A percentile compares a stretch with the other conserved stretches of the same genome.
phyloP scores from a whole-genome alignment of 352 stramenopile genomes.

The Pythium grandisporangium region DNA sequence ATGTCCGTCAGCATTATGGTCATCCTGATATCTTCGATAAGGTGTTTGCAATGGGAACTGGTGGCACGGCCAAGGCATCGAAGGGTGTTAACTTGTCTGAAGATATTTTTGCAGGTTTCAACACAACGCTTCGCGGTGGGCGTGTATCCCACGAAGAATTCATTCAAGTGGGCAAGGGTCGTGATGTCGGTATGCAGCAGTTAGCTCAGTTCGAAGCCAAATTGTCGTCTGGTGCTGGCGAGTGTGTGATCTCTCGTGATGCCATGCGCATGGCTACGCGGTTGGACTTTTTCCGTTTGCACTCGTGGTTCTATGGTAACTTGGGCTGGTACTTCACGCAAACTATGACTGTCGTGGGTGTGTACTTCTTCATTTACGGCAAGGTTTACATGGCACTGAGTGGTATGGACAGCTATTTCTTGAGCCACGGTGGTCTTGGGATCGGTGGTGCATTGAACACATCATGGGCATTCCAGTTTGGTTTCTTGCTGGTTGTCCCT shows the following conservation, averaged over 20 bases:
- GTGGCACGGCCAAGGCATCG: conserved; percentile 73
- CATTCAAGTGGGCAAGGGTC: conserved; percentile 92
- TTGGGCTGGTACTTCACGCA: conserved; percentile 98
- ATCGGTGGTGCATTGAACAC: conserved; percentile 94
- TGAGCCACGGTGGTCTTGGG: conserved; percentile 89
- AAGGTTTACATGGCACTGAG: conserved; percentile 94
- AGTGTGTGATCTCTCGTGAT: conserved; percentile 96
- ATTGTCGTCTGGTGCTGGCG: conserved; percentile 92
- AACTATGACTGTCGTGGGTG: conserved; percentile 94
- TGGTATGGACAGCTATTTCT: conserved; percentile 87
- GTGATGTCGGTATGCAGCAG: conserved; percentile 98
- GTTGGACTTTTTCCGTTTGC: conserved; percentile 95
- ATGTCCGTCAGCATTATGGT: conserved; percentile 80
- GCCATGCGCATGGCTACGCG: conserved; percentile 92
- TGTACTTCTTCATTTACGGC: conserved; percentile 98
- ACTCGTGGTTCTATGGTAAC: conserved; percentile 98
- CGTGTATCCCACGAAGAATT: conserved; percentile 76
- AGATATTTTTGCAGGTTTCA: conserved; percentile 87
- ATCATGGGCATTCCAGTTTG: conserved; percentile 94
- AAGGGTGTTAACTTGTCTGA: conserved; percentile 82
- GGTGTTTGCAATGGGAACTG: conserved; percentile 71
- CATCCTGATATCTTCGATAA: conserved; percentile 88
- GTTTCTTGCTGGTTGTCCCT: conserved; percentile 95
- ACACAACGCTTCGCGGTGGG: conserved; percentile 68
- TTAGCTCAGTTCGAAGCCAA: conserved; percentile 98